Evolutionary conservation across 1,284 basidiomycete species (phyloP).

Genomic region (Pseudozyma sp.): DNA sequence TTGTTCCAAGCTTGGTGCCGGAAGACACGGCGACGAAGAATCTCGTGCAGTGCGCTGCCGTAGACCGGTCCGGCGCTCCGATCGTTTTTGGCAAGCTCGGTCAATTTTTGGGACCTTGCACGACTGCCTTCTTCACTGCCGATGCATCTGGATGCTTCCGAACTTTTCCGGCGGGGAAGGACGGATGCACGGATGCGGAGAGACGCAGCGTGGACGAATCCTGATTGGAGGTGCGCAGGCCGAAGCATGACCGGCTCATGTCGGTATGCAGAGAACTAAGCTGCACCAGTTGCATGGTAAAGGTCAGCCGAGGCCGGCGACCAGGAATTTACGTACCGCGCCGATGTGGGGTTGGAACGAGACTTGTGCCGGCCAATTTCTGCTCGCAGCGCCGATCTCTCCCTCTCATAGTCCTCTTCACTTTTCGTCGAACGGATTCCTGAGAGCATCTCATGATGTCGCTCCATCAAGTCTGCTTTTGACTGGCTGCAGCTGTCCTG

Average conservation of each 20-base stretch:
- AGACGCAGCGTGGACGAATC: conserved; percentile 4
- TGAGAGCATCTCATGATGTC: too few relatives aligned
- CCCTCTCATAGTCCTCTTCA: too few relatives aligned
- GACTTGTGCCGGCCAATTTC: too few relatives aligned
- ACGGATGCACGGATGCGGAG: conserved; percentile 14
- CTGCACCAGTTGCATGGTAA: neutral
- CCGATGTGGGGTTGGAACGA: too few relatives aligned
- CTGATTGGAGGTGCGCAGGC: conserved; percentile 16
- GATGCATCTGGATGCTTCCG: conserved; percentile 2
- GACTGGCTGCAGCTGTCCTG: too few relatives aligned
- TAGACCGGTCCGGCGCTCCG: conserved; percentile 21
- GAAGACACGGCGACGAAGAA: conserved; percentile 3
- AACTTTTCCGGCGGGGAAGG: conserved; percentile 22
- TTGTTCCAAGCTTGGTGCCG: neutral
- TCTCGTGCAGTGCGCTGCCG: neutral
- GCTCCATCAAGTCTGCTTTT: too few relatives aligned
- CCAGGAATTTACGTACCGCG: neutral
- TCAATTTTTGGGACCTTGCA: conserved; percentile 12
- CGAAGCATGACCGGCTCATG: conserved; percentile 2
- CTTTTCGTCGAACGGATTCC: too few relatives aligned
- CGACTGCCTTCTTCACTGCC: neutral
- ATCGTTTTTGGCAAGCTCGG: neutral
- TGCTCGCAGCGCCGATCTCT: too few relatives aligned
- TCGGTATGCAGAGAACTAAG: conserved; percentile 2
- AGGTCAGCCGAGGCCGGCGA: neutral